phyloP scores from a whole-genome alignment of 305 asterid species.

The Stenogyne calaminthoides region DNA sequence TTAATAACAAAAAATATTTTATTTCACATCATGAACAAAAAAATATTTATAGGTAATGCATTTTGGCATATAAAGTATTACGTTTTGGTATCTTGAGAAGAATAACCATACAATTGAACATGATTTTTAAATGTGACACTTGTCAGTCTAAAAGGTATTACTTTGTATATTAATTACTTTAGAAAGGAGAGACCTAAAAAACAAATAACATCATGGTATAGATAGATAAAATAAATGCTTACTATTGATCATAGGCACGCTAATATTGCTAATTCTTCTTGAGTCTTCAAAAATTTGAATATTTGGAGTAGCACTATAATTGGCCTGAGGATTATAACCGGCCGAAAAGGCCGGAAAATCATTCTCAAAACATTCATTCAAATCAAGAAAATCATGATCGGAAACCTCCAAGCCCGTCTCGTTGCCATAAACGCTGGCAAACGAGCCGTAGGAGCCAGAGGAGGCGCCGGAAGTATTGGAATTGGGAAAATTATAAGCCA shows the following conservation, averaged over 20 bases:
- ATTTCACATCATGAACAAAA: not conserved
- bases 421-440: not conserved
- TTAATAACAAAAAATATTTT: not conserved
- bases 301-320: conserved; percentile 23
- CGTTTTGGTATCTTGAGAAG: too few relatives aligned
- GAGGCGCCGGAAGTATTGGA: conserved; percentile 27
- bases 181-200: too few relatives aligned
- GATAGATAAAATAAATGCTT: conserved; percentile 29
- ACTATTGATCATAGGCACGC: conserved; percentile 34
- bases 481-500: conserved; percentile 37
- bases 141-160: too few relatives aligned
- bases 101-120: too few relatives aligned
- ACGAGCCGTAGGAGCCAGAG: not conserved
- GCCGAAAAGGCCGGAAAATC: conserved; percentile 35
- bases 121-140: too few relatives aligned
- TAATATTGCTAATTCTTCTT: conserved; percentile 17
- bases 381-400: conserved; percentile 47
- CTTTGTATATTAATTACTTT: too few relatives aligned
- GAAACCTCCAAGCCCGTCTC: conserved; percentile 47
- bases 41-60: too few relatives aligned
- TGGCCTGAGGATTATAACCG: conserved; percentile 35
- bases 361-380: conserved; percentile 57
- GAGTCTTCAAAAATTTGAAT: conserved; percentile 21
- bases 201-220: too few relatives aligned
- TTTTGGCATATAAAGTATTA: too few relatives aligned